Percentiles rank a stretch among this genome's conserved stretches.
Conservation (phyloP, 202 grass and related monocot species). For the Carex arenaria region DNA sequence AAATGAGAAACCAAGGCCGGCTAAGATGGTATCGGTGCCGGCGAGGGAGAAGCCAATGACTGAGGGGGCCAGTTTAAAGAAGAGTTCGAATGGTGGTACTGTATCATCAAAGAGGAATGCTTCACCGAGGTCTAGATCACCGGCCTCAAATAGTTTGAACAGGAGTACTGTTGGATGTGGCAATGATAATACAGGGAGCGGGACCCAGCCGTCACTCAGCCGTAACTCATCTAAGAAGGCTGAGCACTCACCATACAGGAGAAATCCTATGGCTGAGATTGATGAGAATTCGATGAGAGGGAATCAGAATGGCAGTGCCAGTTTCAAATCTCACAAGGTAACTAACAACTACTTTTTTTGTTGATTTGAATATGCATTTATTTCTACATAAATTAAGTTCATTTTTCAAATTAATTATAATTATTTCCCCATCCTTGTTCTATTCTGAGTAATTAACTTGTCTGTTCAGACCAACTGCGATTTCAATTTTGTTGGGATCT, state of each 20-base stretch:
- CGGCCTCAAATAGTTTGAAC: conserved; percentile 32
- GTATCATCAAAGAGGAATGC: conserved; percentile 44
- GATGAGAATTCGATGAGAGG: conserved; percentile 50
- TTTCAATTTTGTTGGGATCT: not conserved
- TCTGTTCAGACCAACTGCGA: not conserved
- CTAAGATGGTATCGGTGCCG: conserved; percentile 86
- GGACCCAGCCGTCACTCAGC: conserved; percentile 45
- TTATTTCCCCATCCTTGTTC: not conserved
- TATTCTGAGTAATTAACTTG: too few relatives aligned
- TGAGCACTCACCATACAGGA: conserved; percentile 56
- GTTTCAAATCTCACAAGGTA: conserved; percentile 34
- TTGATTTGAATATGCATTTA: not conserved
- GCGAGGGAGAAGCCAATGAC: conserved; percentile 43
- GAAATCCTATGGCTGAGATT: conserved; percentile 84
- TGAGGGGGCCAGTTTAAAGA: not conserved
- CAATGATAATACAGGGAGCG: conserved; percentile 51
- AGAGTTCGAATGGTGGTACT: conserved; percentile 32
- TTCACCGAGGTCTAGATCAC: conserved; percentile 77
- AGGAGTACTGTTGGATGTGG: conserved; percentile 4
- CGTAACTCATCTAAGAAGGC: conserved; percentile 79
- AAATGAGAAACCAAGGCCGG: conserved; percentile 37
- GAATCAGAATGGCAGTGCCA: conserved; percentile 12
- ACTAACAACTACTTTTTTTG: not conserved
- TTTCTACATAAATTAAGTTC: not conserved
- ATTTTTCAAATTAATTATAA: not conserved